A percentile compares a stretch with the other conserved stretches of the same genome.
phyloP scores from a whole-genome alignment of 495 filamentous ascomycete genomes.

The Penicillium canariense region DNA sequence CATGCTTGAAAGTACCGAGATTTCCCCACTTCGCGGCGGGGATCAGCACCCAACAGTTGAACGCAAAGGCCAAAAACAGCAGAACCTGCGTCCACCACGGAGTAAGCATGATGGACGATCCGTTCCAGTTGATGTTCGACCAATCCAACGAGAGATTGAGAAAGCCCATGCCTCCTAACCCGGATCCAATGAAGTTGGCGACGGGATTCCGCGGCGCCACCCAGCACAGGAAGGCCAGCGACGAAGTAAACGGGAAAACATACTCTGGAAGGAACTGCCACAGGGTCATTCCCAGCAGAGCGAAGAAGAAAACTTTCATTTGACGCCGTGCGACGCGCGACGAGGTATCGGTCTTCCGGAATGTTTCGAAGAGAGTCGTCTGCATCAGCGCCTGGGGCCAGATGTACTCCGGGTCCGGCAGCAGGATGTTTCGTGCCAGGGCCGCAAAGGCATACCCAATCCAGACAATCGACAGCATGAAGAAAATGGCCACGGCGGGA shows the following conservation, averaged over 20 bases:
- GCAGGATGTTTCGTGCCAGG: slow-evolving; percentile 49
- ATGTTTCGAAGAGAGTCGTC: slow-evolving; percentile 53
- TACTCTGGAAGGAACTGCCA: slow-evolving; percentile 62
- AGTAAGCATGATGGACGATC: slow-evolving; percentile 50
- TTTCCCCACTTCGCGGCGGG: slow-evolving; percentile 56
- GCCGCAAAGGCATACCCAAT: slow-evolving; percentile 56
- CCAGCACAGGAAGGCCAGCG: slow-evolving; percentile 60
- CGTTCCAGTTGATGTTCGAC: slow-evolving; percentile 54
- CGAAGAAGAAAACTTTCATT: slow-evolving; percentile 53
- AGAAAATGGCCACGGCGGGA: slow-evolving; percentile 51
- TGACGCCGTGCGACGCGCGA: slow-evolving; percentile 49
- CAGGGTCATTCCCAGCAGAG: slow-evolving; percentile 47
- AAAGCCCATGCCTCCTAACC: slow-evolving; percentile 57
- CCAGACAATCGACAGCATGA: slow-evolving; percentile 57
- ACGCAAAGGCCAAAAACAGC: slow-evolving; percentile 49
- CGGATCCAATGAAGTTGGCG: slow-evolving; percentile 57
- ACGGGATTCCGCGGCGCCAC: slow-evolving; percentile 53
- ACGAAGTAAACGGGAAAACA: slow-evolving; percentile 55
- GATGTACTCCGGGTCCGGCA: slow-evolving; percentile 55
- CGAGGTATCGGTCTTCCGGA: slow-evolving; percentile 50
- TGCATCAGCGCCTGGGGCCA: slow-evolving; percentile 54
- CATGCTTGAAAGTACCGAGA: slow-evolving; percentile 48
- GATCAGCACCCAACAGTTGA: slow-evolving; percentile 55
- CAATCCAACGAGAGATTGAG: slow-evolving; percentile 56
- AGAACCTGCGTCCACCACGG: slow-evolving; percentile 57